A percentile compares a stretch with the other conserved stretches of the same genome.
Conservation (phyloP, 345 rosid genomes). For the thale cress (Arabidopsis thaliana) region DNA sequence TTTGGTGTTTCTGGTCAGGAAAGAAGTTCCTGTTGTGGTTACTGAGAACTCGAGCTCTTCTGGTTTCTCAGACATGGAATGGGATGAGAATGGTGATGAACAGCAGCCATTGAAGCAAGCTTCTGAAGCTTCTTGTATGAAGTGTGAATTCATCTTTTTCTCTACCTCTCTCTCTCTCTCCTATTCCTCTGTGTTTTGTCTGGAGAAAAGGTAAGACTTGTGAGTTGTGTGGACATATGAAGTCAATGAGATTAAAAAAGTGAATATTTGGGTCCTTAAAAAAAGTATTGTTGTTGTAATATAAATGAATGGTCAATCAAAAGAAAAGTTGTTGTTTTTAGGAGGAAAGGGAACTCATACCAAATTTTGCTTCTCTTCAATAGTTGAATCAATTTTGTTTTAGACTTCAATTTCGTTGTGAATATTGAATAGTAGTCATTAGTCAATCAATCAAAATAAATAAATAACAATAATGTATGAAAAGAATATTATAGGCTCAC, state of each 20-base stretch:
- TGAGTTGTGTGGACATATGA: constrained; percentile 22
- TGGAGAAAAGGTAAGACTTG: constrained; percentile 24
- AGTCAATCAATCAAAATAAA: too few species aligned
- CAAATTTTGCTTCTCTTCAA: constrained; percentile 19
- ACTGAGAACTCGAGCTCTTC: constrained; percentile 52
- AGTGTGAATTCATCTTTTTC: constrained; percentile 52
- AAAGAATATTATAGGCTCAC: constrained; percentile 13
- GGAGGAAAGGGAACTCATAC: constrained; percentile 1
- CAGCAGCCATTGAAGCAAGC: constrained; percentile 64
- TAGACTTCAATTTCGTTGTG: constrained; percentile 10
- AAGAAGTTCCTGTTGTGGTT: constrained; percentile 49
- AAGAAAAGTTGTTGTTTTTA: constrained; percentile 21
- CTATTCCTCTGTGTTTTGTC: constrained; percentile 27
- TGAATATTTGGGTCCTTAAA: not conserved
- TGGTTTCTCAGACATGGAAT: constrained; percentile 26
- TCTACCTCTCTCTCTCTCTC: not conserved
- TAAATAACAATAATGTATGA: not conserved
- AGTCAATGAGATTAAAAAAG: constrained; percentile 35
- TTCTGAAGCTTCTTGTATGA: constrained; percentile 54
- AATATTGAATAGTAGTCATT: not conserved
- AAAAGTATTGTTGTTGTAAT: constrained; percentile 16
- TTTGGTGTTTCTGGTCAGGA: constrained; percentile 48
- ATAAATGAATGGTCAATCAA: constrained; percentile 27
- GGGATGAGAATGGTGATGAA: constrained; percentile 52
- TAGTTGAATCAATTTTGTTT: not conserved